Base-by-base conservation (phyloP, 805 yeast genomes). In the Komagataella kurtzmanii region DNA sequence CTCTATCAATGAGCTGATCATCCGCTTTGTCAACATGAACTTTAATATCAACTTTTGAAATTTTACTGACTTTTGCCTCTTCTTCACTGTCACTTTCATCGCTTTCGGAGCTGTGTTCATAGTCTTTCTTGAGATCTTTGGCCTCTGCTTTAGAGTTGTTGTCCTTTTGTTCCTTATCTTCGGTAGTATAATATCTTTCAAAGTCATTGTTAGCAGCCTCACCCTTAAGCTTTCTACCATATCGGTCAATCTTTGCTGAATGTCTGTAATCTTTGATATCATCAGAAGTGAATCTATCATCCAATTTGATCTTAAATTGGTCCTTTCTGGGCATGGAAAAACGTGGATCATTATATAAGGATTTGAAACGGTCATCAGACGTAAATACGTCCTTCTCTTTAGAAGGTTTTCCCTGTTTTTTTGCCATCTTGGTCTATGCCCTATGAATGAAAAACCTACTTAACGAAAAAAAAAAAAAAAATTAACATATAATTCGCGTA, bases 271-370 rank as follows among this genome's bases (percentile, higher is more conserved):
- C 69, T 51, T 69, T 76, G 49, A 85, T 66, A 52, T 80, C 85
- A 48, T 80, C 79, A 58, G 82, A 84, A 50, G 72, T 67, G 67
- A 93, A 93, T 66, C 99, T 80, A 53, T 80, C 84, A 67, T 93
- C 99, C 21, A 93, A 74, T 58, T 85, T 80, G 44, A 88, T 85
- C 63, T 84, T 85, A 54, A 81, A 68, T 52, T 83, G 80, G 58
- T 80, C 81, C 63, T 74, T 75, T 60, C 75, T 83, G 2, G 96
- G 90, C 23, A 80, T 68, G 54, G 79, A 83, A 70, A 91, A 93
- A 56, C 96, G 75, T 3, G 98, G 98, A 66, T 93, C 99, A 56
- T 76, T 79, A 59, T 84, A 88, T 6, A 91, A 84, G 7, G 81
- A 72, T 7, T 85, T 68, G 65, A 91, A 91, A 63, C 98, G 79